A percentile compares a stretch with the other conserved stretches of the same genome.
Evolutionary conservation across 176 grass and related monocot genomes (phyloP).

Genomic region (Hyparrhenia diplandra): DNA sequence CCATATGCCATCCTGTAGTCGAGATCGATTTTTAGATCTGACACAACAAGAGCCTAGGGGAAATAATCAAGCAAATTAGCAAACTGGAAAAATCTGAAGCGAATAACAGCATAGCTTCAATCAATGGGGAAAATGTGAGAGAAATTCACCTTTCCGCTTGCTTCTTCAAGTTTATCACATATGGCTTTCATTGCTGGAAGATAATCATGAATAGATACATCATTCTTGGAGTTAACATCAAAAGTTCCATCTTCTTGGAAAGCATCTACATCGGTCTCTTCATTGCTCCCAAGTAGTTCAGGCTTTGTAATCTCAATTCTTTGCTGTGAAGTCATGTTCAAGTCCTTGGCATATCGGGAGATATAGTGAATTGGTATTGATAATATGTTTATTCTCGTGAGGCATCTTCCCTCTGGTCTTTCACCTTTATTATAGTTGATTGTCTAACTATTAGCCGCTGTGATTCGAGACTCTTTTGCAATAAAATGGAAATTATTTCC

Average conservation of each 20-base stretch:
- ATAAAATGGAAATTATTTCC: conserved; percentile 96
- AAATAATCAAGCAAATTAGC: conserved; percentile 37
- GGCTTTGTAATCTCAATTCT: conserved; percentile 88
- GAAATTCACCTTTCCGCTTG: conserved; percentile 65
- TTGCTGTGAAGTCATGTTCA: conserved; percentile 89
- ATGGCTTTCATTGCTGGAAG: conserved; percentile 94
- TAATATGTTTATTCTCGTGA: conserved; percentile 61
- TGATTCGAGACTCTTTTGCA: conserved; percentile 67
- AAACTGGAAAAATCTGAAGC: background rate
- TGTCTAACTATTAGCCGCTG: conserved; percentile 76
- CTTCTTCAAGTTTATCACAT: conserved; percentile 91
- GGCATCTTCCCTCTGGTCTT: conserved; percentile 50
- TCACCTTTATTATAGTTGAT: conserved; percentile 76
- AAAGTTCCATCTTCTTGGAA: conserved; percentile 43
- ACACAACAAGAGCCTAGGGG: conserved; percentile 77
- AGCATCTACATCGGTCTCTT: conserved; percentile 26
- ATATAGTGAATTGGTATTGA: conserved; percentile 79
- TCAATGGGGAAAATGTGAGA: background rate
- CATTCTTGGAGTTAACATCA: conserved; percentile 45
- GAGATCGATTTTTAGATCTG: conserved; percentile 84
- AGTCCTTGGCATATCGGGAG: conserved; percentile 69
- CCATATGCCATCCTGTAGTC: conserved; percentile 65
- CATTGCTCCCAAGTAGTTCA: conserved; percentile 43
- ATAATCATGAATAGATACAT: conserved; percentile 70
- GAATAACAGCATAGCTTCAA: conserved; percentile 17